phyloP scores from a whole-genome alignment of 768 basidiomycete genomes.

The Melanogaster broomeanus region DNA sequence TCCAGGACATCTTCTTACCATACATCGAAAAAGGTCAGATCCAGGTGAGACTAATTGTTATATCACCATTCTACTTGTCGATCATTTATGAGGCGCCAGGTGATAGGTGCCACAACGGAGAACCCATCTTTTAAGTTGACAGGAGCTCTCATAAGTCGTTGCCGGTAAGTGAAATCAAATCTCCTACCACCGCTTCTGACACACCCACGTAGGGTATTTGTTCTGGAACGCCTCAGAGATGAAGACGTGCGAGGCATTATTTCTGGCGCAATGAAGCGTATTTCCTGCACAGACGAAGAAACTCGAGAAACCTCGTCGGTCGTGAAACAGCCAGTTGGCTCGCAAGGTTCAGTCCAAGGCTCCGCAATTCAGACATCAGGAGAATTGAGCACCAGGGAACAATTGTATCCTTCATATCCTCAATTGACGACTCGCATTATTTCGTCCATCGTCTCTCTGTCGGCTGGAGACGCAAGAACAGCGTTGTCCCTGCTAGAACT shows the following conservation, averaged over 20 bases:
- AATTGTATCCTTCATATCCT: slow-evolving; percentile 28
- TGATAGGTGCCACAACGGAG: slow-evolving; percentile 86
- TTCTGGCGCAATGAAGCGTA: slow-evolving; percentile 48
- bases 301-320: background rate
- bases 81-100: slow-evolving; percentile 19
- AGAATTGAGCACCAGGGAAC: slow-evolving; percentile 8
- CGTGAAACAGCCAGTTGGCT: slow-evolving; percentile 11
- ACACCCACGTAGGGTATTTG: slow-evolving; percentile 60
- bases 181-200: slow-evolving; percentile 11
- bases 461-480: slow-evolving; percentile 72
- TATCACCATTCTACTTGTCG: background rate
- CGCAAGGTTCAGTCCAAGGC: slow-evolving; percentile 18
- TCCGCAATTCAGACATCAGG: slow-evolving; percentile 19
- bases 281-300: slow-evolving; percentile 19
- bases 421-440: slow-evolving; percentile 51
- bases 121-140: slow-evolving; percentile 87
- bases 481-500: slow-evolving; percentile 80
- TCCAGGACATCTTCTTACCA: slow-evolving; percentile 77
- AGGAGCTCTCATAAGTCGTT: slow-evolving; percentile 70
- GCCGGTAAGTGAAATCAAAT: slow-evolving; percentile 51
- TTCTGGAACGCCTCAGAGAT: slow-evolving; percentile 65
- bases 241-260: slow-evolving; percentile 61
- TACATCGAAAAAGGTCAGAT: slow-evolving; percentile 79
- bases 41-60: slow-evolving; percentile 41
- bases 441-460: slow-evolving; percentile 51